Percentiles rank a stretch among this genome's conserved stretches.
phyloP scores from a whole-genome alignment of 202 grass and related monocot species.

The Zoysia matrella region DNA sequence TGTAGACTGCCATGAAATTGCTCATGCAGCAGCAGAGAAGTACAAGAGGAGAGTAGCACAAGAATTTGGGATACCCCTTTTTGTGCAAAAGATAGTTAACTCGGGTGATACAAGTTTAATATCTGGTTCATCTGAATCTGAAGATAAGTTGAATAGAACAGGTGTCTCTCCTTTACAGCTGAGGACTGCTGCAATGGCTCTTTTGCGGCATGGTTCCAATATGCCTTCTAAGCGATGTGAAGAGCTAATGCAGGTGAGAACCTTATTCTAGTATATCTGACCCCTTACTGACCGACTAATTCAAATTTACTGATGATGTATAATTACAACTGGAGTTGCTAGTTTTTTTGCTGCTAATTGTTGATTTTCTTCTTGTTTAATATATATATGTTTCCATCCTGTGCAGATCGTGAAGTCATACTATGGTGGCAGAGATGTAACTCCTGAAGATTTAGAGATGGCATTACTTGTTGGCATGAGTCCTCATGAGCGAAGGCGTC shows the following conservation, averaged over 20 bases:
- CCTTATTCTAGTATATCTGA: slow-evolving; percentile 30
- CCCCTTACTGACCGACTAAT: slow-evolving; percentile 10
- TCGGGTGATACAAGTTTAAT: slow-evolving; percentile 67
- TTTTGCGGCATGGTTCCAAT: slow-evolving; percentile 83
- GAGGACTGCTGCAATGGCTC: slow-evolving; percentile 96
- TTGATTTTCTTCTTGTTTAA: slow-evolving; percentile 6
- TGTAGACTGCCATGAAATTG: slow-evolving; percentile 92
- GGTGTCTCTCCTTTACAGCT: slow-evolving; percentile 91
- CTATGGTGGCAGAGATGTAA: slow-evolving; percentile 81
- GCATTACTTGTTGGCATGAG: slow-evolving; percentile 88
- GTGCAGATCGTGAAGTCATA: slow-evolving; percentile 82
- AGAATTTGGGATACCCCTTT: slow-evolving; percentile 89
- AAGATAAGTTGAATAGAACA: slow-evolving; percentile 48
- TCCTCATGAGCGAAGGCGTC: slow-evolving; percentile 74
- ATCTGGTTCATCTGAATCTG: slow-evolving; percentile 39
- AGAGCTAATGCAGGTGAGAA: slow-evolving; percentile 78
- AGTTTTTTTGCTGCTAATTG: background rate
- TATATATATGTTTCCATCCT: slow-evolving; percentile 15
- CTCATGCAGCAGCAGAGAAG: slow-evolving; percentile 86
- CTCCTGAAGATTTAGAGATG: slow-evolving; percentile 77
- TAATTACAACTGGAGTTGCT: background rate
- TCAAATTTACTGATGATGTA: slow-evolving; percentile 3
- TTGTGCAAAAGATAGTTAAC: slow-evolving; percentile 91
- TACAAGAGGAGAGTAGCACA: slow-evolving; percentile 82
- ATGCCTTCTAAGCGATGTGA: slow-evolving; percentile 77